Base-by-base conservation (phyloP, 2,329 filamentous ascomycete genomes). In the Fusarium verticillioides region DNA sequence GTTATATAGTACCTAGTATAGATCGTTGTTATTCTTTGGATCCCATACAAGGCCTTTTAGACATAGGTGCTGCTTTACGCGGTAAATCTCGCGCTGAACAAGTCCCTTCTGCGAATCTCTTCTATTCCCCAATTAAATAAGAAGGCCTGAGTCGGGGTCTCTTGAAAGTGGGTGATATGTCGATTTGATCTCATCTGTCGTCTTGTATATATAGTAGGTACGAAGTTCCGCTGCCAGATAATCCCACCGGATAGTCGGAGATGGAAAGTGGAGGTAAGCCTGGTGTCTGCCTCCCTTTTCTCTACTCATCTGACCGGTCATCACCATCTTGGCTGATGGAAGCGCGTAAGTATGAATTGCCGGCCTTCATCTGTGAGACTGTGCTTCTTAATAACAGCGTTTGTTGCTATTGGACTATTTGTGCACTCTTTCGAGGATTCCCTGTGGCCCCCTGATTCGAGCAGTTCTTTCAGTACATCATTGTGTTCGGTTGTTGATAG, bases 1-100 rank as follows among this genome's bases (percentile, higher is more conserved):
- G 28, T 4, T 32, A 23, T 32, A 0, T 2, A 10, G 7, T 32
- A 23, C 23, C 23, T 23, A 32, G 4, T 16, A 23, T 0, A 18
- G 19, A 16, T 32, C 28, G 1, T 49, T 5, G 7, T 23, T 30
- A 13, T 49, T 21, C 46, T 49, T 32, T 10, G 2, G 46, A 9
- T 13, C 28, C 19, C 5, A 30, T 21, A 21, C 13, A 32, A 32
- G 2, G 46, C 28, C 28, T 16, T 23, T n/a, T 18, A 18, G 3
- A n/a, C 13, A 32, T 5, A 32, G 4, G 10, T 12, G 7, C 21
- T 16, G 10, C 12, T 32, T 18, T 3, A 7, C 21, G 3, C 21
- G 10, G 5, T n/a, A 49, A 9, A n/a, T 32, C 7, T n/a, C 46
- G 21, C 3, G 28, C 28, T 9, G 6, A 42, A 42, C 21, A 8